Base-by-base conservation (phyloP, 2,329 filamentous ascomycete genomes). In the Trichophyton simii region DNA sequence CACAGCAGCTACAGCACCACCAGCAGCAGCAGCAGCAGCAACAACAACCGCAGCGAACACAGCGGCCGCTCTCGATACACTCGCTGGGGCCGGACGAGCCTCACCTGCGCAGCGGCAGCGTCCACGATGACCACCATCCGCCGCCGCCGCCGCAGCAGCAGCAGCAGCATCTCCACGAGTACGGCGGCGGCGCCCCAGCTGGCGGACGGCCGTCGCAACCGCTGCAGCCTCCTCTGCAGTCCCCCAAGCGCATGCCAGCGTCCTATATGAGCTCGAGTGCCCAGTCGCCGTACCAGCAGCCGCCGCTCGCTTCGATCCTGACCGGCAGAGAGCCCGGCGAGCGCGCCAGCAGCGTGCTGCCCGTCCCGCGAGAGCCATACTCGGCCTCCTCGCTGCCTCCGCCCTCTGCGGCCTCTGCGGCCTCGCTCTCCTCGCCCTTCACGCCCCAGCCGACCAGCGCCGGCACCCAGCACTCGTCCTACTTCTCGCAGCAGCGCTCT, bases 181-280 rank as follows among this genome's bases (percentile, higher is more conserved):
- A 52, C 54, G 50, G n/a, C 46, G 50, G 4, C 22, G 57, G 57
- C 18, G 18, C 18, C 20, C 25, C 18, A 8, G 46, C 44, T 11
- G 31, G 60, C 59, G 50, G 55, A 11, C 61, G 61, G 59, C 71
- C 75, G 59, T 67, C 72, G 31, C 75, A 75, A 64, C 76, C 78
- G 58, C 71, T 78, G 63, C 77, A 78, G 67, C 71, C 74, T 55
- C 72, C 73, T 61, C 72, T 78, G 63, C 72, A 73, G 62, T 79
- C 77, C 52, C 77, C 77, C 55, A 72, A 74, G 34, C 72, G 69
- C 59, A 70, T 72, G 59, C 70, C 76, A 38, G 34, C 9, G 41
- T 70, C 74, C 54, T 75, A 76, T 64, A 68, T 68, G 58, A 34
- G 28, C 50, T 18, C 50, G 22, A 70, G 72, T 34, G 66, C 68